These are phyloP conservation scores for Melaleuca alternifolia DNA, from an alignment of 345 rosid genomes.

Conservation along the genomic window DNA sequence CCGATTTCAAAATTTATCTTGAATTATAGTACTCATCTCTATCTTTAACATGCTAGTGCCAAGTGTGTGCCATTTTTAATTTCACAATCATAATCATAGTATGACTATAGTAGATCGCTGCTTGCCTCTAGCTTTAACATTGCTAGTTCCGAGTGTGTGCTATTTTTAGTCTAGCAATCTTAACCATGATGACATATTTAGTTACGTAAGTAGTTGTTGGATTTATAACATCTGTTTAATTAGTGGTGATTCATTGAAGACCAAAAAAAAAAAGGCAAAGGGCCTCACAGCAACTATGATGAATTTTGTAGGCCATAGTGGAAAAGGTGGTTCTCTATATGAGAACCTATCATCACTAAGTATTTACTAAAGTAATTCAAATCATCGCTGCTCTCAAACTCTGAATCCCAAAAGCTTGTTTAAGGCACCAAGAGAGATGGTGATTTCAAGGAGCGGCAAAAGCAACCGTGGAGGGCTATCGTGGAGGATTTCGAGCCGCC, in stretches of 20 bases:
- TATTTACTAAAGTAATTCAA: background rate
- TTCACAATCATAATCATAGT: too few relatives aligned
- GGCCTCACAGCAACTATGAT: background rate
- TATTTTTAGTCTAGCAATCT: background rate
- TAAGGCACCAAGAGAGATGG: slow-evolving; percentile 14
- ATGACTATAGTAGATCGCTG: too few relatives aligned
- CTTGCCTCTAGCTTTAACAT: background rate
- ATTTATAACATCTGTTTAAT: background rate
- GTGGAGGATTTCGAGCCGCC: too few relatives aligned
- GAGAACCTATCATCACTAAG: background rate
- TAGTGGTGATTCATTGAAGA: too few relatives aligned
- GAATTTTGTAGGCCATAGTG: background rate
- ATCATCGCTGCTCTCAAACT: background rate
- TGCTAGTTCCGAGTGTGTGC: background rate
- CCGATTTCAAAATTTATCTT: background rate
- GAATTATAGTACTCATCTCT: too few relatives aligned
- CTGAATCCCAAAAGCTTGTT: background rate
- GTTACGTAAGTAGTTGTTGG: background rate
- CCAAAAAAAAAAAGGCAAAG: background rate
- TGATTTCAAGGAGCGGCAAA: slow-evolving; percentile 11
- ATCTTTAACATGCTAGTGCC: too few relatives aligned
- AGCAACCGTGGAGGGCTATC: too few relatives aligned
- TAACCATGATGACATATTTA: background rate
- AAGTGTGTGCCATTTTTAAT: too few relatives aligned
- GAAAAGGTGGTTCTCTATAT: background rate